Conservation (phyloP, 345 rosid genomes). For the Brassica napus region DNA sequence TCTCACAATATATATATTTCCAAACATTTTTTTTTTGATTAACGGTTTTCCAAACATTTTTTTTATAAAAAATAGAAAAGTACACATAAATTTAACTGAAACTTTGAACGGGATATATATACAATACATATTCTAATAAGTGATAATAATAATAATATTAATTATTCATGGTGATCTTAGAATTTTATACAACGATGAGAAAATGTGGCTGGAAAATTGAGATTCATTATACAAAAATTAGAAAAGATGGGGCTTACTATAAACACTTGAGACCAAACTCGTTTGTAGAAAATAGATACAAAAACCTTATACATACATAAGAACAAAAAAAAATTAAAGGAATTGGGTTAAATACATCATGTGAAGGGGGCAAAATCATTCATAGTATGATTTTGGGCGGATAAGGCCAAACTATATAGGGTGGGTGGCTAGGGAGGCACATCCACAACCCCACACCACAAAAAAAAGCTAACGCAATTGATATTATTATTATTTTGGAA, state of each 20-base stretch:
- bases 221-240: background rate
- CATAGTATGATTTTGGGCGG: conserved; percentile 15
- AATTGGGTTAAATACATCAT: conserved; percentile 3
- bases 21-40: background rate
- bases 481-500: background rate
- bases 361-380: conserved; percentile 32
- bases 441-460: conserved; percentile 23
- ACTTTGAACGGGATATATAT: background rate
- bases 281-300: background rate
- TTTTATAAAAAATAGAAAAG: background rate
- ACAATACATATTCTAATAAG: background rate
- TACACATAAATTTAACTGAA: background rate
- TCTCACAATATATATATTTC: background rate
- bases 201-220: background rate
- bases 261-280: background rate
- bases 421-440: conserved; percentile 37
- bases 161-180: background rate
- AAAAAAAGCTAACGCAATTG: background rate
- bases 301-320: background rate
- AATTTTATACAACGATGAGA: background rate
- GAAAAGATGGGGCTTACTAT: background rate
- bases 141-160: background rate
- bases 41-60: background rate
- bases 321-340: background rate
- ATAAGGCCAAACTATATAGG: conserved; percentile 31